Base-by-base conservation (phyloP, 2,329 filamentous ascomycete species). In the Colletotrichum brevisporum region DNA sequence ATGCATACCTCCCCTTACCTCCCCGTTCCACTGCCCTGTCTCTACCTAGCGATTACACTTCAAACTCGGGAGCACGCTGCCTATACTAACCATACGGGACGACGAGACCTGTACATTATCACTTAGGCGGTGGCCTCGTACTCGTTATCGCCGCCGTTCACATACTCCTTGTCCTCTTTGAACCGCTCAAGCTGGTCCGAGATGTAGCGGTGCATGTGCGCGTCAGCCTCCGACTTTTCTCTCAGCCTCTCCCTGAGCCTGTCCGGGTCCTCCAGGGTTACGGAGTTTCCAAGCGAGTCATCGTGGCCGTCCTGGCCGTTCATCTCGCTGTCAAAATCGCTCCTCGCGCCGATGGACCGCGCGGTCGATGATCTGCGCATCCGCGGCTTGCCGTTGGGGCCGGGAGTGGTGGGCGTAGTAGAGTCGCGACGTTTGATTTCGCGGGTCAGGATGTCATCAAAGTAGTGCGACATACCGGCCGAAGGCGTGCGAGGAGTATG, bases 401-500 rank as follows among this genome's bases (percentile, higher is more conserved):
- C 62, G 2, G 67, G 67, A 5, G 67, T 69, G 13, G 80, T 78
- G 12, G 81, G 79, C 26, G 76, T 78, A 4, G 79, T 73, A 5
- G 80, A 75, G 73, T 81, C 75, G n/a, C 83, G 82, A 58, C 81
- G 79, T 16, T 73, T 73, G 24, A 84, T 75, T 71, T 87, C 82
- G 45, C 91, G 88, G 61, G 87, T 86, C 79, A 97, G 92, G 69
- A 94, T 89, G 76, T 98, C 95, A 76, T 98, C 95, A 78, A 98
- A 98, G 85, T 98, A 98, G 79, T 98, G 95, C 8, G 92, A 88
- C 81, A 97, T 95, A 48, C 91, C 94, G 1, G 90, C 89, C 2
- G 91, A 90, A 2, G 95, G 95, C 3, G 94, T 97, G 57, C 94
- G 92, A 15, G 96, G 96, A 0, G 96, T 98, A 76, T 98, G 94